phyloP scores from a whole-genome alignment of 352 stramenopile genomes.

The Pythium volutum region DNA sequence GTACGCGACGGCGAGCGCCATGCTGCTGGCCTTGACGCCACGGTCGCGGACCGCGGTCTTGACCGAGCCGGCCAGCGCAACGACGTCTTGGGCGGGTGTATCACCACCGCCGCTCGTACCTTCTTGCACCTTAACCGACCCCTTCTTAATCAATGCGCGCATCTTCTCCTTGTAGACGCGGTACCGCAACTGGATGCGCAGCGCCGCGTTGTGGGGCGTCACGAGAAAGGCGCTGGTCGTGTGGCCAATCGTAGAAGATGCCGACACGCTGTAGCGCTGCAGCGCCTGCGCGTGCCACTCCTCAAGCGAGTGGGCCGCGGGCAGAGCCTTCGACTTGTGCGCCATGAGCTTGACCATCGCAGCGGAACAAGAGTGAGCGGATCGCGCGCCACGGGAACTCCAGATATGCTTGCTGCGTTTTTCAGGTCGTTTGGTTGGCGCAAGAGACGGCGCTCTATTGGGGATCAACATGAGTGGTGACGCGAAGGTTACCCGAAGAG shows the following conservation, averaged over 20 bases:
- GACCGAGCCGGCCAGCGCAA: slow-evolving; percentile 19
- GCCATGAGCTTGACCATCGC: slow-evolving; percentile 38
- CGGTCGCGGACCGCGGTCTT: slow-evolving; percentile 33
- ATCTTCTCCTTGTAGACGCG: slow-evolving; percentile 71
- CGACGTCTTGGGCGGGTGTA: slow-evolving; percentile 6
- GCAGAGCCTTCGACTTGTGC: slow-evolving; percentile 40
- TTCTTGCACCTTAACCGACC: slow-evolving; percentile 32
- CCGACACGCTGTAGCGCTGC: slow-evolving; percentile 25
- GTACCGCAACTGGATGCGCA: slow-evolving; percentile 74
- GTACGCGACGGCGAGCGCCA: slow-evolving; percentile 56
- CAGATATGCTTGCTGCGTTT: neutral
- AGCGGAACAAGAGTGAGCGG: neutral
- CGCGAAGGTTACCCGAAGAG: slow-evolving; percentile 11
- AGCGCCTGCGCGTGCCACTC: slow-evolving; percentile 37
- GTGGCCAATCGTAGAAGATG: neutral
- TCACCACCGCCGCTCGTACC: slow-evolving; percentile 10
- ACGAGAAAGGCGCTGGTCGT: slow-evolving; percentile 31
- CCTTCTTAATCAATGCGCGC: slow-evolving; percentile 54
- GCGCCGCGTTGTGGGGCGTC: slow-evolving; percentile 40
- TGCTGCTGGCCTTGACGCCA: slow-evolving; percentile 45
- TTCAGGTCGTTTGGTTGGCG: slow-evolving; percentile 16
- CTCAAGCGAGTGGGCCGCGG: slow-evolving; percentile 34
- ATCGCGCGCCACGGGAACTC: too few relatives aligned
- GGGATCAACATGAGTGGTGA: neutral
- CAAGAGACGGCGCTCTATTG: slow-evolving; percentile 18